Evolutionary conservation across 202 grass and related monocot species (phyloP).

Genomic region (Sporobolus alterniflorus): DNA sequence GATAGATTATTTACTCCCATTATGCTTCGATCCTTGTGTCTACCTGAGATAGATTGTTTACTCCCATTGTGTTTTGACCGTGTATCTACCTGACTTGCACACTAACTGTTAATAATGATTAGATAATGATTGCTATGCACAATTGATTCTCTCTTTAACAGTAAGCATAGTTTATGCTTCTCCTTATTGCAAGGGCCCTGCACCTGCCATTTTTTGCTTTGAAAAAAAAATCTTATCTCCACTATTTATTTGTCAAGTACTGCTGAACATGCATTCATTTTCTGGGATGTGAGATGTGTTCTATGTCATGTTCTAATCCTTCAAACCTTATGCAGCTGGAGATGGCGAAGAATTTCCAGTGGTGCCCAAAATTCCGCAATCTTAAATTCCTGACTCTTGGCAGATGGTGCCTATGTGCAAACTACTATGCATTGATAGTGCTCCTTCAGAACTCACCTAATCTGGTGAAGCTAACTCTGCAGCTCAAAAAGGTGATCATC

Average conservation of each 20-base stretch:
- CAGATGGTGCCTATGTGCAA: not conserved
- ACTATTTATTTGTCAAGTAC: too few species aligned
- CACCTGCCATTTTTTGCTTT: too few species aligned
- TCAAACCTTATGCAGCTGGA: slow-evolving; percentile 15
- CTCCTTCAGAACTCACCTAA: slow-evolving; percentile 41
- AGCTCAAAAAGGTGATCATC: not conserved
- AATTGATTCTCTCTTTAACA: not conserved
- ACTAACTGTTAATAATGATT: not conserved
- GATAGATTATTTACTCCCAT: not conserved
- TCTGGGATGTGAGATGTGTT: not conserved
- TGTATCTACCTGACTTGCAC: not conserved
- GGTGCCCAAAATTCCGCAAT: slow-evolving; percentile 37
- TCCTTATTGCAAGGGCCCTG: too few species aligned
- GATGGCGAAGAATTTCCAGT: not conserved
- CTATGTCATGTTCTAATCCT: not conserved
- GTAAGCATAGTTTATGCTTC: too few species aligned
- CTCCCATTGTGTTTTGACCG: not conserved
- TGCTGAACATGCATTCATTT: too few species aligned
- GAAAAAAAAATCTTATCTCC: too few species aligned
- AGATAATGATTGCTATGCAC: not conserved
- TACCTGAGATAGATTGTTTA: not conserved
- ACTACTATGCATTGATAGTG: slow-evolving; percentile 14
- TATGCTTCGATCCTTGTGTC: too few species aligned
- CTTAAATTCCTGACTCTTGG: slow-evolving; percentile 1
- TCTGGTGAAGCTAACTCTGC: slow-evolving; percentile 17